phyloP scores from a whole-genome alignment of 257 asterid genomes.

The Verbascum thapsus region DNA sequence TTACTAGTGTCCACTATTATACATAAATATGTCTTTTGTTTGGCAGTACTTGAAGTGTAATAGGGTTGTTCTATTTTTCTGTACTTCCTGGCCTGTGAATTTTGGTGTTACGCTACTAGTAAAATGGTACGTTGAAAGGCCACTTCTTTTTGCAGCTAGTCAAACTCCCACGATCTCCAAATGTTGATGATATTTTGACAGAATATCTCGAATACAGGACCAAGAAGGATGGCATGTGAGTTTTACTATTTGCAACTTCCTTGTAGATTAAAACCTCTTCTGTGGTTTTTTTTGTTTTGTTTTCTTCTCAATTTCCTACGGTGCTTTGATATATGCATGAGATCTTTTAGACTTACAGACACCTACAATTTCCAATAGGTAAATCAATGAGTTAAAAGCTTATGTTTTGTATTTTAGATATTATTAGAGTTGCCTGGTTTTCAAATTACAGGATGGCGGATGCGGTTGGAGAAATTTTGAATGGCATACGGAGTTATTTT shows the following conservation, averaged over 20 bases:
- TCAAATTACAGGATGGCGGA: constrained; percentile 57
- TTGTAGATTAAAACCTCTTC: constrained; percentile 12
- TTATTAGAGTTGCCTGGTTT: too few relatives aligned
- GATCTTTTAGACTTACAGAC: constrained; percentile 14
- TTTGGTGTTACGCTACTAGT: constrained; percentile 7
- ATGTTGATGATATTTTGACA: constrained; percentile 74
- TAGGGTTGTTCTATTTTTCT: constrained; percentile 12
- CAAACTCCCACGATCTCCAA: constrained; percentile 89
- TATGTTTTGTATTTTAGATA: too few relatives aligned
- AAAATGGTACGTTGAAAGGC: constrained; percentile 7
- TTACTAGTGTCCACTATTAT: background rate
- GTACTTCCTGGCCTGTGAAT: constrained; percentile 5
- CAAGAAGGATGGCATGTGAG: constrained; percentile 89
- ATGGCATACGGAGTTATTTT: constrained; percentile 82
- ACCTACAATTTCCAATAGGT: background rate
- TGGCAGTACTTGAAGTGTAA: background rate
- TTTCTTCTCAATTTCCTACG: too few relatives aligned
- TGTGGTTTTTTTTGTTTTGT: too few relatives aligned
- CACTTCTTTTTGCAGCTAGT: constrained; percentile 73
- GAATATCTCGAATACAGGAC: constrained; percentile 79
- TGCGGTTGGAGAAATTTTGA: constrained; percentile 74
- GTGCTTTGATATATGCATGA: constrained; percentile 21
- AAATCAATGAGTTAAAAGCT: background rate
- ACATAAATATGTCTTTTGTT: background rate
- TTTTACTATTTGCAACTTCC: constrained; percentile 29